Evolutionary conservation across 2,329 filamentous ascomycete species (phyloP).

Genomic region (Fusarium ambrosium): DNA sequence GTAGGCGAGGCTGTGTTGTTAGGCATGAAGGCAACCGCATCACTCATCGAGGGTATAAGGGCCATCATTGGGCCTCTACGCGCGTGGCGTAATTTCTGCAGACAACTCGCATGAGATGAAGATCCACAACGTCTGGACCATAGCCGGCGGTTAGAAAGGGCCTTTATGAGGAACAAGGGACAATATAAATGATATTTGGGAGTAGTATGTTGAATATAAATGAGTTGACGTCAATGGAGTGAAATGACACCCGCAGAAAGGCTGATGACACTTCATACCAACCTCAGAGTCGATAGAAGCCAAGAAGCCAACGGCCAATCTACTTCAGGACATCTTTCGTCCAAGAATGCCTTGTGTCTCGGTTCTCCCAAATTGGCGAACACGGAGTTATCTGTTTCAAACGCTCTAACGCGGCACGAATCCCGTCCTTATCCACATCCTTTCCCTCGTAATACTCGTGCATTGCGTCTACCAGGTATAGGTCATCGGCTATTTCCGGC

Average conservation of each 20-base stretch:
- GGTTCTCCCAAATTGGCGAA: background rate
- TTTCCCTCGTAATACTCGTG: constrained; percentile 4
- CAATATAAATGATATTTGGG: background rate
- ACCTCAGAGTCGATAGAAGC: background rate
- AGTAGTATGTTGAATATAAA: background rate
- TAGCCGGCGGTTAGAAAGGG: background rate
- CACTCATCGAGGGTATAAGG: too few relatives aligned
- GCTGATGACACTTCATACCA: background rate
- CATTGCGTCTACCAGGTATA: background rate
- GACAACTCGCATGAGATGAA: background rate
- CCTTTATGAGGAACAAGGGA: background rate
- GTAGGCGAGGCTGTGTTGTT: too few relatives aligned
- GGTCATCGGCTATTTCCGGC: background rate
- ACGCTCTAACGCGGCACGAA: background rate
- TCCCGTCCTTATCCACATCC: background rate
- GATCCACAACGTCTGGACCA: background rate
- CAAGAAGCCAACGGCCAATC: rapidly evolving
- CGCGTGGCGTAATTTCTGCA: background rate
- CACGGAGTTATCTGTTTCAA: background rate
- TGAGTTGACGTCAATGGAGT: background rate
- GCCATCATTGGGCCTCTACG: background rate
- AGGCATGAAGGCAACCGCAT: too few relatives aligned
- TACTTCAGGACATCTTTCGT: background rate
- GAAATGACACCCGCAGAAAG: background rate
- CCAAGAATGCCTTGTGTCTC: background rate